These are phyloP conservation scores for Phlebiopsis flavidoalba DNA, from an alignment of 768 basidiomycete species.

Conservation along the genomic window DNA sequence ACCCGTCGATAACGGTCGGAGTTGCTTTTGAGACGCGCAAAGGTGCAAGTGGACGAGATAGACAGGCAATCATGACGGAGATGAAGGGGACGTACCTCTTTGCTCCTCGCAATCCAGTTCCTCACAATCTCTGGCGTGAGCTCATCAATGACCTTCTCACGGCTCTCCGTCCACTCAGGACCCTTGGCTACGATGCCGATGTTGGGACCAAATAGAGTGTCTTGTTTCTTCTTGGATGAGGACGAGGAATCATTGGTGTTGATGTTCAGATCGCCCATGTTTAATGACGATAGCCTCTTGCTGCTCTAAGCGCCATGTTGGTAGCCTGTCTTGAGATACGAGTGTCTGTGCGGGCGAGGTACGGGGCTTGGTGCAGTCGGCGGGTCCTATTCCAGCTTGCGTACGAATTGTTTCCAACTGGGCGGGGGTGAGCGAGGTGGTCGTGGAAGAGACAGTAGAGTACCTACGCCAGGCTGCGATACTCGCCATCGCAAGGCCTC, in stretches of 20 bases:
- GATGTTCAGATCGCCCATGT: slow-evolving; percentile 25
- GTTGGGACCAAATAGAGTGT: slow-evolving; percentile 88
- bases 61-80: not conserved
- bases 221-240: slow-evolving; percentile 49
- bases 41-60: not conserved
- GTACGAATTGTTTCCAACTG: slow-evolving; percentile 37
- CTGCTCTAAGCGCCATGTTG: slow-evolving; percentile 41
- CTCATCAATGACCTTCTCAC: slow-evolving; percentile 67
- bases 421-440: slow-evolving; percentile 10
- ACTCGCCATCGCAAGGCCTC: slow-evolving; percentile 17
- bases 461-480: slow-evolving; percentile 35
- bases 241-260: slow-evolving; percentile 7
- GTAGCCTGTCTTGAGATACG: slow-evolving; percentile 41
- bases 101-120: slow-evolving; percentile 82
- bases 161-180: slow-evolving; percentile 63
- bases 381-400: slow-evolving; percentile 53
- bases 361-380: slow-evolving; percentile 45
- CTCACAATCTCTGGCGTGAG: slow-evolving; percentile 80
- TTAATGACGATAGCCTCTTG: slow-evolving; percentile 24
- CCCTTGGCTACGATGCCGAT: slow-evolving; percentile 71
- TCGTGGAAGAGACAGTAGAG: slow-evolving; percentile 2
- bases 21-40: not conserved
- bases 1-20: too few relatives aligned
- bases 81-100: slow-evolving; percentile 53
- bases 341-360: slow-evolving; percentile 39